Conservation (phyloP, 805 yeast genomes). For the Saturnispora mendoncae region DNA sequence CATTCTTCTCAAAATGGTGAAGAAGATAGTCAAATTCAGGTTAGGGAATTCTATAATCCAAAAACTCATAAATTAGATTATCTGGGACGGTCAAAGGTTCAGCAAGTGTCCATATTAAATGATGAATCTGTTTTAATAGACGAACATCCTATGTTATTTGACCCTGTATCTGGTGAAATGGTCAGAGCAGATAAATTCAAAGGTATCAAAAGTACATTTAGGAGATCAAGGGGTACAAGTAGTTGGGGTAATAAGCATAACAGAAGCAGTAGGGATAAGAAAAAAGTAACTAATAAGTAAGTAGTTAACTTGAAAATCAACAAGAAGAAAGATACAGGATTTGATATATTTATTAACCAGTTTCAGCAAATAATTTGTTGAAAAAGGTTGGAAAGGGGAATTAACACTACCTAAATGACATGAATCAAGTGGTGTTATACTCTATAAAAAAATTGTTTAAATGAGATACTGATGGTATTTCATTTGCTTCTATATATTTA, state of each 20-base stretch:
- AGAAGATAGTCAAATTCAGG: neutral
- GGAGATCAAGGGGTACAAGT: neutral
- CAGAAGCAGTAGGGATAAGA: no score
- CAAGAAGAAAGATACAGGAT: no score
- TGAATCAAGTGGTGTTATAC: no score
- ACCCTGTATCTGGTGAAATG: conserved; percentile 1
- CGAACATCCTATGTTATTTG: conserved; percentile 7
- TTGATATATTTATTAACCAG: no score
- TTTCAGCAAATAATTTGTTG: no score
- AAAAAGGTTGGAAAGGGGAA: no score
- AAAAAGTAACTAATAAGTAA: neutral
- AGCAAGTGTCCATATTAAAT: conserved; percentile 29
- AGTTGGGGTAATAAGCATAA: no score
- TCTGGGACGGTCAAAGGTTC: conserved; percentile 27
- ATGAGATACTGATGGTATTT: no score
- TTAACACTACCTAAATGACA: no score
- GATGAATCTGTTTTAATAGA: neutral
- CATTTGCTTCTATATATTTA: neutral
- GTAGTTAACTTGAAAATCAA: no score
- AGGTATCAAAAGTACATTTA: neutral
- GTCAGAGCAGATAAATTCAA: conserved; percentile 5
- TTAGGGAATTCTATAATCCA: conserved; percentile 9
- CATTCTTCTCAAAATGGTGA: conserved; percentile 25
- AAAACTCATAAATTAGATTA: conserved; percentile 4
- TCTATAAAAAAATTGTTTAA: no score